Evolutionary conservation across 2,329 filamentous ascomycete genomes (phyloP), one percentile per base, ranked within the genome.

Genomic region (Aspergillus fijiensis): DNA sequence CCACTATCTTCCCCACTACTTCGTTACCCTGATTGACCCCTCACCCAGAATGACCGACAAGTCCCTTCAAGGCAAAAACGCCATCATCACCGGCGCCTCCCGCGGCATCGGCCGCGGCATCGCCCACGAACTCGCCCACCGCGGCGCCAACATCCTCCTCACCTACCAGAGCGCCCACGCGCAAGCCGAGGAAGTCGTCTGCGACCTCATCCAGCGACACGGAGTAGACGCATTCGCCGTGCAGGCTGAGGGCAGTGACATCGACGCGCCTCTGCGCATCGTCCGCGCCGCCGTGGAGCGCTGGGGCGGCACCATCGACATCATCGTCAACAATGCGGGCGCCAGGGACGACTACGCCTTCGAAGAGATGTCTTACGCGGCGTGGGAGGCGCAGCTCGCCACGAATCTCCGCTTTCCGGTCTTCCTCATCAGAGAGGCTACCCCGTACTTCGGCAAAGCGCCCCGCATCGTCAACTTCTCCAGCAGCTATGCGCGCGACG

Each of bases 251-350:
- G 56, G 66, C 21, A 55, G 53, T 7, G 58, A 65, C 35, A 11
- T 16, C 6, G 19, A 48, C 1, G 52, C 60, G 29, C 64, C 65
- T 7, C n/a, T 51, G 4, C 29, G 35, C 16, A 61, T 67, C 39
- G 59, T 65, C 12, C 31, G 59, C 25, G 51, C 49, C 1, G 58
- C 61, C 2, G 21, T 64, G 3, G 29, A 59, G 4, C 33, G 54
- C 1, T 65, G 65, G 31, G 59, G 61, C 25, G 49, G 51, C 16
- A 31, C 58, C 2, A 60, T 67, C 49, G 64, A 65, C 27, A 67
- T 67, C 29, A 59, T 67, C 0, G 64, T 72, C 29, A 71, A 71
- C 60, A 71, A 70, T 35, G 69, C 70, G n/a, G 70, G 70, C 27
- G 53, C 52, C 1, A 66, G 65, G 10, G 61, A 65, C 5, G 61